Percentiles rank a stretch among this genome's conserved stretches.
Evolutionary conservation across 164 flowering plant species (phyloP).

Genomic region (Liquidambar formosana): DNA sequence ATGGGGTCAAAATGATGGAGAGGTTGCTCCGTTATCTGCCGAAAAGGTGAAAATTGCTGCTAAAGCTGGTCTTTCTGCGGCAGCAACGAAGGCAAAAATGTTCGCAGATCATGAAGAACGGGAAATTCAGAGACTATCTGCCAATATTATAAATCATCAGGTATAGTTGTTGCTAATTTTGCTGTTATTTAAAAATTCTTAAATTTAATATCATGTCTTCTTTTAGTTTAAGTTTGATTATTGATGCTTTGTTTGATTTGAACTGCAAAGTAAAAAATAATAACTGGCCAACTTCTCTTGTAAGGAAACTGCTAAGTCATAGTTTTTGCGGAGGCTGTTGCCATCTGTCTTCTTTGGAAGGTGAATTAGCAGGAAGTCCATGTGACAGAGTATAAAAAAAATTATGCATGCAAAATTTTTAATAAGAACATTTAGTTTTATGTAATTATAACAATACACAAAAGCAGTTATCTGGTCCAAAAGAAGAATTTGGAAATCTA

Average conservation of each 20-base stretch:
- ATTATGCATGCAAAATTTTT: neutral
- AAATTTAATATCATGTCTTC: neutral
- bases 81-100: constrained; percentile 86
- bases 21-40: constrained; percentile 41
- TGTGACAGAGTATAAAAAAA: neutral
- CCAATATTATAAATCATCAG: constrained; percentile 93
- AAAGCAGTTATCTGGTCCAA: too few species aligned
- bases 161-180: constrained; percentile 26
- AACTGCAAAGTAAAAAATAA: neutral
- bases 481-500: too few species aligned
- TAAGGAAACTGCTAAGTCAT: neutral
- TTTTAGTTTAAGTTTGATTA: neutral
- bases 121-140: constrained; percentile 94
- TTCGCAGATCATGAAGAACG: constrained; percentile 99
- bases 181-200: neutral
- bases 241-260: neutral
- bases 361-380: neutral
- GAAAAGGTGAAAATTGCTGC: constrained; percentile 79
- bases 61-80: constrained; percentile 87
- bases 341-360: neutral
- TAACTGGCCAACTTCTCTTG: neutral
- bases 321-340: neutral
- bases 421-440: neutral
- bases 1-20: constrained; percentile 36
- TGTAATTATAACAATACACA: neutral